phyloP scores from a whole-genome alignment of 139 green algal species.

The Zygnema circumcarinatum region DNA sequence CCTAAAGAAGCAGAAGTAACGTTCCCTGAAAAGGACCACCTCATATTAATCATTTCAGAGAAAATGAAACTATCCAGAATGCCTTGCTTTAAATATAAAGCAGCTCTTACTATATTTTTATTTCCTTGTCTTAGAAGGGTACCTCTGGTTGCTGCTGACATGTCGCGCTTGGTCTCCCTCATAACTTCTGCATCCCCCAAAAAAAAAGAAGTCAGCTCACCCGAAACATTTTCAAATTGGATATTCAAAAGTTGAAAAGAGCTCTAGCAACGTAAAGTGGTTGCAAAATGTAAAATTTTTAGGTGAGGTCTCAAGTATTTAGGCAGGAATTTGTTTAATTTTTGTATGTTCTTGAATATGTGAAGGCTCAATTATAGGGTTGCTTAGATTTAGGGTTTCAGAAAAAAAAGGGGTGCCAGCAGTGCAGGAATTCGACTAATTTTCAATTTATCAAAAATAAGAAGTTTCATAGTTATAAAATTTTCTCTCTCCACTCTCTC shows the following conservation, averaged over 20 bases:
- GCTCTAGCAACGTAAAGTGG: background rate
- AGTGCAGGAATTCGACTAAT: background rate
- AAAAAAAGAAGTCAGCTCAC: background rate
- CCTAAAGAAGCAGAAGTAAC: background rate
- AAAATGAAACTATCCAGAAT: background rate
- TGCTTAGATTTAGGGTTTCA: background rate
- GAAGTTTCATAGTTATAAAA: background rate
- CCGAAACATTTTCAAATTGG: background rate
- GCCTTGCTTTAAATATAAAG: background rate
- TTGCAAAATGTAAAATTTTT: background rate
- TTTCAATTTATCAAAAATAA: background rate
- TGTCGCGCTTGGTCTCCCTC: conserved; percentile 26
- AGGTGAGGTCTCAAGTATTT: background rate
- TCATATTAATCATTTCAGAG: background rate
- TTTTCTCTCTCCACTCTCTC: no score
- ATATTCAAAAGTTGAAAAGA: background rate
- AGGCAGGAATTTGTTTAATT: background rate
- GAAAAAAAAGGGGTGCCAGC: background rate
- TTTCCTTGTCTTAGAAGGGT: background rate
- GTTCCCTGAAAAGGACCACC: background rate
- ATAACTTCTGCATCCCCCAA: background rate
- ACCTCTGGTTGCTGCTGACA: conserved; percentile 12
- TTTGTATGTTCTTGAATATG: background rate
- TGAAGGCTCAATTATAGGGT: background rate
- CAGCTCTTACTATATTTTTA: background rate